Conservation (phyloP, 495 filamentous ascomycete genomes). For the Trichoderma virens region DNA sequence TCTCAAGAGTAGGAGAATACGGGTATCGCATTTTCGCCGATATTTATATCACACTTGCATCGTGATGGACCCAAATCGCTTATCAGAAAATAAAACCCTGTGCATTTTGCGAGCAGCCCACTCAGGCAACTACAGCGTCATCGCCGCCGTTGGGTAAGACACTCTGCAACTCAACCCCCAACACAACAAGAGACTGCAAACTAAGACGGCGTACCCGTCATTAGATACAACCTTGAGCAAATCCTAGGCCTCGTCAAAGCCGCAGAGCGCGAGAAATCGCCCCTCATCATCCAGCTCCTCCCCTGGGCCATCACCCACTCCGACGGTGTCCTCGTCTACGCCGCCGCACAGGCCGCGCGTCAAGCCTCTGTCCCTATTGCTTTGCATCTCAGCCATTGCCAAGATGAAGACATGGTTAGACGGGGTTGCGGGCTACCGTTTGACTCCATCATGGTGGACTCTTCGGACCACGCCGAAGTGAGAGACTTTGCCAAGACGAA, state of each 20-base stretch:
- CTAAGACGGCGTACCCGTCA: not conserved
- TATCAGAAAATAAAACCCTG: not conserved
- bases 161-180: not conserved
- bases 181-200: not conserved
- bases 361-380: conserved; percentile 62
- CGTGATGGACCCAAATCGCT: not conserved
- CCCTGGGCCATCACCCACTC: conserved; percentile 77
- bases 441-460: conserved; percentile 79
- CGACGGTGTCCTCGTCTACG: conserved; percentile 38
- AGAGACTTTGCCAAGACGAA: conserved; percentile 67
- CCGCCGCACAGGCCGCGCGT: conserved; percentile 43
- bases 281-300: conserved; percentile 78
- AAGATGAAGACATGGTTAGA: conserved; percentile 62
- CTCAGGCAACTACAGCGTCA: not conserved
- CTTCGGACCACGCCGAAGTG: conserved; percentile 74
- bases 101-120: not conserved
- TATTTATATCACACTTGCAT: not conserved
- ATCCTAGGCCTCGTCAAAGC: conserved; percentile 73
- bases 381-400: conserved; percentile 71
- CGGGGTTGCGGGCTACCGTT: conserved; percentile 58
- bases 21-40: too few relatives aligned
- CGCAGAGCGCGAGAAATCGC: conserved; percentile 63
- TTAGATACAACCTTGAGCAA: conserved; percentile 71
- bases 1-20: too few relatives aligned
- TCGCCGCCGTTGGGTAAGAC: not conserved